phyloP scores from a whole-genome alignment of 2,329 filamentous ascomycete species.

The Aureobasidium leucospermi region DNA sequence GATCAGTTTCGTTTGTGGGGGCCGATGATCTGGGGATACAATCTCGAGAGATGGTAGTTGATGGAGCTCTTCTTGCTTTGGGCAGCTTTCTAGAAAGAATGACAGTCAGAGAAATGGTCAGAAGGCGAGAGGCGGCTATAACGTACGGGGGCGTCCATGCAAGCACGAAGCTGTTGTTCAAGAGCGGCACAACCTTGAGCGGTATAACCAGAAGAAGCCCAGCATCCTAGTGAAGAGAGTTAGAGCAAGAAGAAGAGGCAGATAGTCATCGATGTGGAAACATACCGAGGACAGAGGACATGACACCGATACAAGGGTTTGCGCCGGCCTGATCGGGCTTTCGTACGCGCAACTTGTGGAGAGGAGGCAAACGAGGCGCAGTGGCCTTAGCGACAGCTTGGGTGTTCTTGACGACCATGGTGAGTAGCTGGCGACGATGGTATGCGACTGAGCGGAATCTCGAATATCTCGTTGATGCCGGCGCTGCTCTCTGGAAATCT shows the following conservation, averaged over 20 bases:
- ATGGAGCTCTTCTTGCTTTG: slow-evolving; percentile 65
- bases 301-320: slow-evolving; percentile 59
- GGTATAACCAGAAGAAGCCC: slow-evolving; percentile 70
- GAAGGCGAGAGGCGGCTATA: slow-evolving; percentile 13
- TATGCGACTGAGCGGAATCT: background rate
- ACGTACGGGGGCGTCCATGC: slow-evolving; percentile 75
- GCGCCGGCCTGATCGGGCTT: slow-evolving; percentile 54
- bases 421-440: slow-evolving; percentile 4
- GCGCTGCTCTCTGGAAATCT: background rate
- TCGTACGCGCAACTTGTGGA: slow-evolving; percentile 57
- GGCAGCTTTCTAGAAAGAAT: slow-evolving; percentile 43
- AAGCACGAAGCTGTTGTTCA: slow-evolving; percentile 54
- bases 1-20: slow-evolving; percentile 56
- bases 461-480: background rate
- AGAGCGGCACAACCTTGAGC: slow-evolving; percentile 52
- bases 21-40: slow-evolving; percentile 66
- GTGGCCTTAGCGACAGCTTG: slow-evolving; percentile 27
- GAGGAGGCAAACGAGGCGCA: slow-evolving; percentile 48
- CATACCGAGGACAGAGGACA: slow-evolving; percentile 61
- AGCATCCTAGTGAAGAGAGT: slow-evolving; percentile 55
- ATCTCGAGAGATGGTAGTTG: slow-evolving; percentile 82
- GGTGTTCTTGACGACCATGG: slow-evolving; percentile 29
- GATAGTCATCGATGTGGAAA: slow-evolving; percentile 8
- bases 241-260: background rate
- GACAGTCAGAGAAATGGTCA: background rate